These are phyloP conservation scores for Ocimum tenuiflorum DNA, from an alignment of 257 asterid species.

Conservation along the genomic window DNA sequence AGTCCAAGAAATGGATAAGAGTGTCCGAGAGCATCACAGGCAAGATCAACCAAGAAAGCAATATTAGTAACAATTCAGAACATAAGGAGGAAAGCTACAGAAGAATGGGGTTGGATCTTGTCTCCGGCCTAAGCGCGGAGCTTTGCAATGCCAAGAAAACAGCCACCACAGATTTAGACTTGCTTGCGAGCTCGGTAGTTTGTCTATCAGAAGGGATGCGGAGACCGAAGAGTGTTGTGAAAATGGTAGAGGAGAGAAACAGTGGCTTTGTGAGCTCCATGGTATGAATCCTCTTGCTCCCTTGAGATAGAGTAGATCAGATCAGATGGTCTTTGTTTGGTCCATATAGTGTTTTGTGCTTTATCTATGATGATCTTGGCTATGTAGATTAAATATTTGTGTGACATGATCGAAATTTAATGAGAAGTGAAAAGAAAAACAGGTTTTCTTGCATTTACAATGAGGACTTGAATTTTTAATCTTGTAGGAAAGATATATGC, in stretches of 20 bases:
- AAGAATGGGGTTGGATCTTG: slow-evolving; percentile 85
- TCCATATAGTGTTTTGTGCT: no score
- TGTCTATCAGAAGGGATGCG: slow-evolving; percentile 45
- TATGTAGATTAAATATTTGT: no score
- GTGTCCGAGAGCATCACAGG: slow-evolving; percentile 95
- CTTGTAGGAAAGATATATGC: no score
- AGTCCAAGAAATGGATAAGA: slow-evolving; percentile 76
- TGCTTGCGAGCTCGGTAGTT: slow-evolving; percentile 69
- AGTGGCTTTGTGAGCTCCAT: slow-evolving; percentile 54
- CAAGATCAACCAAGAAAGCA: slow-evolving; percentile 50
- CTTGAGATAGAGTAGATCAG: no score
- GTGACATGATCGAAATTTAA: no score
- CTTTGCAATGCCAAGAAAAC: slow-evolving; percentile 90
- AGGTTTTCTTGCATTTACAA: no score
- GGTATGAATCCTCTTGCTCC: no score
- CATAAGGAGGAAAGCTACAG: slow-evolving; percentile 70
- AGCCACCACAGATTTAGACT: slow-evolving; percentile 74
- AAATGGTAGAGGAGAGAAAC: slow-evolving; percentile 32
- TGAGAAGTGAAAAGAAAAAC: no score
- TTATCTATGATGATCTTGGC: no score
- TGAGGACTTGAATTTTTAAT: no score
- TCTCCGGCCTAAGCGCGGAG: slow-evolving; percentile 63
- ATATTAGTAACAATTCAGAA: slow-evolving; percentile 22
- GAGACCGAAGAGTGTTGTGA: slow-evolving; percentile 33
- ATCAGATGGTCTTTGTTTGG: no score